These are phyloP conservation scores for Alternaria metachromatica DNA, from an alignment of 2,329 filamentous ascomycete genomes.

Conservation along the genomic window DNA sequence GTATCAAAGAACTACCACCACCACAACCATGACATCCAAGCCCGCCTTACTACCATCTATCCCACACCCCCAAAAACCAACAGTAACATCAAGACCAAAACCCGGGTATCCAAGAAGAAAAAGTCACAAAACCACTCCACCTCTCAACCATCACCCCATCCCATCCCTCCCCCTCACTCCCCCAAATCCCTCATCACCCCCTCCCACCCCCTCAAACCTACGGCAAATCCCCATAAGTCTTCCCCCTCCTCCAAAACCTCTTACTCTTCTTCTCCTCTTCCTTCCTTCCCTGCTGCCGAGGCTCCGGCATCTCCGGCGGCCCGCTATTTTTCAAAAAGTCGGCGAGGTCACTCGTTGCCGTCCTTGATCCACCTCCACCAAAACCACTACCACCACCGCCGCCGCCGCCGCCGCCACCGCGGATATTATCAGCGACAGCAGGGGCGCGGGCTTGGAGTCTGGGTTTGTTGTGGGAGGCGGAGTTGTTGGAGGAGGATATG, in stretches of 20 bases:
- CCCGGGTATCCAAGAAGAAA: background rate
- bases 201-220: background rate
- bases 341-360: slow-evolving; percentile 51
- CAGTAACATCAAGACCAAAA: no score
- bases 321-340: slow-evolving; percentile 53
- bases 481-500: slow-evolving; percentile 17
- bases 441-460: slow-evolving; percentile 38
- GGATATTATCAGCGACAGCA: slow-evolving; percentile 23
- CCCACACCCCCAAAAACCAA: background rate
- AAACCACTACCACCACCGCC: no score
- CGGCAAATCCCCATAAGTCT: slow-evolving; percentile 31
- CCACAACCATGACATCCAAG: background rate
- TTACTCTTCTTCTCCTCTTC: slow-evolving; percentile 39
- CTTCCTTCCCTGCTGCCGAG: slow-evolving; percentile 18
- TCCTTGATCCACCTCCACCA: slow-evolving; percentile 18
- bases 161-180: background rate
- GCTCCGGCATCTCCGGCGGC: slow-evolving; percentile 38
- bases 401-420: background rate
- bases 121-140: background rate
- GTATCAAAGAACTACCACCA: background rate
- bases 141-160: no score
- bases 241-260: slow-evolving; percentile 46
- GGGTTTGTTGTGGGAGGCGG: slow-evolving; percentile 32
- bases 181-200: no score
- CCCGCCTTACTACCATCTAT: background rate